phyloP scores from a whole-genome alignment of 495 filamentous ascomycete species.

The Chlorociboria aeruginascens region DNA sequence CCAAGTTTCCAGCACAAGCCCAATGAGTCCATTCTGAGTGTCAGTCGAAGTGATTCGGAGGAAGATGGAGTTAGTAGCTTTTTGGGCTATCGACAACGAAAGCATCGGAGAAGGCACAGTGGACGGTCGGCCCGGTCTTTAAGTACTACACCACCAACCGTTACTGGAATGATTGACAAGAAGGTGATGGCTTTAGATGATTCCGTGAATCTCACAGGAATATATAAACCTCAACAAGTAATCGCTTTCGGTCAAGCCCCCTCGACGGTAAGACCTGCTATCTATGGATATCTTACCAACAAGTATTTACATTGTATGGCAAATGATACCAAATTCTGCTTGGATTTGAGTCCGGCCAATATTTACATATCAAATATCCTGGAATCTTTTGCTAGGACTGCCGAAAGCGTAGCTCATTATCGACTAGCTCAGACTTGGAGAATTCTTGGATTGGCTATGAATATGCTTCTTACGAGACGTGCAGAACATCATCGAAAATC shows the following conservation, averaged over 20 bases:
- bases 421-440: conserved; percentile 68
- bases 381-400: conserved; percentile 48
- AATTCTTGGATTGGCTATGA: conserved; percentile 48
- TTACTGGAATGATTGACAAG: conserved; percentile 30
- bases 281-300: conserved; percentile 47
- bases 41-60: conserved; percentile 56
- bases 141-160: conserved; percentile 49
- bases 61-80: conserved; percentile 52
- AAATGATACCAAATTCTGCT: conserved; percentile 8
- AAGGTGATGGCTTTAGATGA: conserved; percentile 48
- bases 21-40: conserved; percentile 30
- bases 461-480: conserved; percentile 45
- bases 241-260: conserved; percentile 51
- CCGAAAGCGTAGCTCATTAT: conserved; percentile 45
- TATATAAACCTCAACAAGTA: conserved; percentile 43
- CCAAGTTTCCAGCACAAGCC: conserved; percentile 22
- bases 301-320: conserved; percentile 41
- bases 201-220: conserved; percentile 42
- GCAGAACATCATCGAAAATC: conserved; percentile 41
- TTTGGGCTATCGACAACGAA: conserved; percentile 36
- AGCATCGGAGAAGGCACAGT: conserved; percentile 27
- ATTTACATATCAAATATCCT: conserved; percentile 39
- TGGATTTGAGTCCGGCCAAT: conserved; percentile 25
- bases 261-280: conserved; percentile 35
- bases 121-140: conserved; percentile 26